Evolutionary conservation across 2,329 filamentous ascomycete genomes (phyloP), one percentile per base, ranked within the genome.

Genomic region (Trichoderma koningiopsis): DNA sequence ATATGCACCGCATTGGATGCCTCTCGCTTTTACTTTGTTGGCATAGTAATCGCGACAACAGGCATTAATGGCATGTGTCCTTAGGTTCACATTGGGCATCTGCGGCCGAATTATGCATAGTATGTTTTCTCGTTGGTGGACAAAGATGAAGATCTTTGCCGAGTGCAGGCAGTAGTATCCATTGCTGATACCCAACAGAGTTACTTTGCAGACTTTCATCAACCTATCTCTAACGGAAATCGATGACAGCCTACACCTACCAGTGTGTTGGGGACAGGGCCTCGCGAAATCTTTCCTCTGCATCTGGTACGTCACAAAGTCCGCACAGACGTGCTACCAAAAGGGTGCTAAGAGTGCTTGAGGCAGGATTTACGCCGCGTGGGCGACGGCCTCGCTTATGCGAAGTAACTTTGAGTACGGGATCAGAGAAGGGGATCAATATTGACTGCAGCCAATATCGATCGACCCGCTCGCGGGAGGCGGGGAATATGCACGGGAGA

Each of bases 401-500:
- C 31, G 60, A 22, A 47, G n/a, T 63, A 31, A 29, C 19, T 22
- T 31, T 19, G 13, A 29, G 24, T 27, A 10, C 29, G 43, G 35
- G 22, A 60, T 40, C 22, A 11, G 22, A 24, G n/a, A 49, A 22
- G 22, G 47, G n/a, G 24, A 49, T 22, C 47, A 49, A 31, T 29
- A 19, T 37, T 10, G 3, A 31, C 56, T 66, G 62, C 62, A 58
- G 62, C 64, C 64, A 67, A 67, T 67, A 67, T 67, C 64, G 64
- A 67, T 67, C 64, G 64, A 67, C 64, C 63, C 64, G 64, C 64
- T 35, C 40, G 55, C 64, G 55, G 64, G 55, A 67, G 40, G 64
- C 64, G 64, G 64, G 64, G 64, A 22, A 52, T 52, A 67, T 67
- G 64, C 64, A 59, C 64, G 40, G 37, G 63, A 58, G 64, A 59